Percentiles rank a stretch among this genome's conserved stretches.
Evolutionary conservation across 2,329 filamentous ascomycete species (phyloP).

Genomic region (Zymoseptoria tritici): DNA sequence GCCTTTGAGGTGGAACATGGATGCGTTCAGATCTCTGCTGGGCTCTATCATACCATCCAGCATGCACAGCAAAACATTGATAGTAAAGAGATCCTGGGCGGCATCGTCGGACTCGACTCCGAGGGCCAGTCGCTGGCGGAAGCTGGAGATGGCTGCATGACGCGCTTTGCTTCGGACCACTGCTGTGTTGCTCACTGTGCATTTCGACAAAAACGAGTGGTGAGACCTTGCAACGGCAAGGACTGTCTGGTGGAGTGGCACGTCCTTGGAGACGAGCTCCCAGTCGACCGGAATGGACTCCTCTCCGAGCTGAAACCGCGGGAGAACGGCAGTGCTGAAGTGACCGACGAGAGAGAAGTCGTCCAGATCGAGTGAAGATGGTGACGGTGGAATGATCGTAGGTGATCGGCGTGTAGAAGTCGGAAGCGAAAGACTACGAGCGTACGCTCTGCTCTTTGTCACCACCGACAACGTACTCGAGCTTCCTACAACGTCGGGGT

Average conservation of each 20-base stretch:
- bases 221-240: slow-evolving; percentile 12
- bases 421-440: neutral
- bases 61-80: slow-evolving; percentile 9
- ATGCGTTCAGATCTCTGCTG: slow-evolving; percentile 7
- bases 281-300: slow-evolving; percentile 6
- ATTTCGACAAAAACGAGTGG: slow-evolving; percentile 9
- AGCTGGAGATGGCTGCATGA: slow-evolving; percentile 10
- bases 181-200: slow-evolving; percentile 1
- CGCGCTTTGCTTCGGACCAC: slow-evolving; percentile 6
- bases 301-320: slow-evolving; percentile 11
- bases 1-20: slow-evolving; percentile 11
- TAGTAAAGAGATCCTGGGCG: slow-evolving; percentile 8
- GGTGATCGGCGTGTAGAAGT: neutral
- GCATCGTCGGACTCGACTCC: slow-evolving; percentile 3
- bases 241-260: slow-evolving; percentile 8
- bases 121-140: slow-evolving; percentile 6
- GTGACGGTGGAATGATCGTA: neutral
- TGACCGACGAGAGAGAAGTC: slow-evolving; percentile 5
- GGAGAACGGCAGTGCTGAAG: slow-evolving; percentile 11
- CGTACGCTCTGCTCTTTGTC: neutral
- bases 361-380: slow-evolving; percentile 5
- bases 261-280: slow-evolving; percentile 2
- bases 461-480: neutral
- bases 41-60: slow-evolving; percentile 15
- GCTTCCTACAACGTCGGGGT: neutral